Percentiles rank a stretch among this genome's conserved stretches.
These are phyloP conservation scores for Hypoxylon sp. DNA, from an alignment of 2,329 filamentous ascomycete genomes.

Conservation along the genomic window DNA sequence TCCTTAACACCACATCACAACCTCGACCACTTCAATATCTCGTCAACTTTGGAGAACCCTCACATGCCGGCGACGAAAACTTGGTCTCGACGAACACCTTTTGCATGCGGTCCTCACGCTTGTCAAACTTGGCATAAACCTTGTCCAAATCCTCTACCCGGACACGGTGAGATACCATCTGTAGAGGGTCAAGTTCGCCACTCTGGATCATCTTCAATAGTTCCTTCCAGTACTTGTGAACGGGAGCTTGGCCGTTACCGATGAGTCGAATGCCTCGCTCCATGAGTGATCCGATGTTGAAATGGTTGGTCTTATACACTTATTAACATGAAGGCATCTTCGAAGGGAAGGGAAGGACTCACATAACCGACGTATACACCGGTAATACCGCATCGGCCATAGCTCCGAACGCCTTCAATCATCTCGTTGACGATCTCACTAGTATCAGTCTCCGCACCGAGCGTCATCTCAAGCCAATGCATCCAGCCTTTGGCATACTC, in stretches of 20 bases:
- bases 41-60: constrained; percentile 61
- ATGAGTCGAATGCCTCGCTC: constrained; percentile 86
- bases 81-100: constrained; percentile 79
- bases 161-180: constrained; percentile 86
- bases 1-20: background rate
- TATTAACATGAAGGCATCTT: background rate
- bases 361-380: constrained; percentile 75
- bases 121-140: constrained; percentile 74
- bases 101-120: constrained; percentile 77
- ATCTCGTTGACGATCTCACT: constrained; percentile 85
- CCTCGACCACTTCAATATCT: constrained; percentile 48
- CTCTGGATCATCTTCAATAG: constrained; percentile 76
- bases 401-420: constrained; percentile 79
- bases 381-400: constrained; percentile 81
- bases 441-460: constrained; percentile 85
- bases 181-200: constrained; percentile 78
- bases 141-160: constrained; percentile 78
- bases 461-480: constrained; percentile 68
- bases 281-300: constrained; percentile 88
- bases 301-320: constrained; percentile 77
- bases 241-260: constrained; percentile 75
- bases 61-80: constrained; percentile 64
- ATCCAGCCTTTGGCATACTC: constrained; percentile 73
- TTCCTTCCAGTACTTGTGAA: constrained; percentile 86
- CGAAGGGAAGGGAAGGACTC: constrained; percentile 46